These are phyloP conservation scores for Aspergillus felis DNA, from an alignment of 2,329 filamentous ascomycete genomes.

Conservation along the genomic window DNA sequence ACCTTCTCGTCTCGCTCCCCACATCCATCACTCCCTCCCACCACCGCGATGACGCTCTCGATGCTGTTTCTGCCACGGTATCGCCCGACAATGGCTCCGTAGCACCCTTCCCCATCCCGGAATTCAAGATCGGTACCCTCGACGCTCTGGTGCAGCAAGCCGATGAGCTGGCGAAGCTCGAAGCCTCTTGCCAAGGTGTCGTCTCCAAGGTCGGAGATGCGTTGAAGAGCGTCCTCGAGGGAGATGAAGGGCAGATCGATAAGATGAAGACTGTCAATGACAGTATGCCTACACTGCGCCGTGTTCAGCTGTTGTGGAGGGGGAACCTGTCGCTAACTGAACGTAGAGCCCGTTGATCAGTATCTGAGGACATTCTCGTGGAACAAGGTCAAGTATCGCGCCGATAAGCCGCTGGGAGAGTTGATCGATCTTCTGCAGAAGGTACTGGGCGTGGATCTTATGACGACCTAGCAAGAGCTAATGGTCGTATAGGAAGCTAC, in stretches of 20 bases:
- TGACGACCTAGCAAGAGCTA: neutral
- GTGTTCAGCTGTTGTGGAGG: neutral
- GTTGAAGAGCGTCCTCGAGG: constrained; percentile 74
- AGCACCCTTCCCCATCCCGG: constrained; percentile 74
- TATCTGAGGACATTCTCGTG: constrained; percentile 86
- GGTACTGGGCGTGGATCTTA: constrained; percentile 42
- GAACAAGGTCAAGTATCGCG: constrained; percentile 97
- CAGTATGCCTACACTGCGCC: constrained; percentile 54
- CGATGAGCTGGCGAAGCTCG: constrained; percentile 88
- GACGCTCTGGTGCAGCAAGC: constrained; percentile 95
- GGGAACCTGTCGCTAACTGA: constrained; percentile 10
- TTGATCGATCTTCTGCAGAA: constrained; percentile 85
- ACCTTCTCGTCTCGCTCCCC: constrained; percentile 86
- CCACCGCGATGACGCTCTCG: constrained; percentile 76
- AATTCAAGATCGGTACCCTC: constrained; percentile 96
- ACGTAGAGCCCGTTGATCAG: constrained; percentile 84
- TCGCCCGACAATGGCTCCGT: constrained; percentile 71
- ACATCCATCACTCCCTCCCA: constrained; percentile 78
- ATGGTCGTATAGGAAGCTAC: constrained; percentile 64
- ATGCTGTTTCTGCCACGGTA: constrained; percentile 68
- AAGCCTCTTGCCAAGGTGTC: constrained; percentile 71
- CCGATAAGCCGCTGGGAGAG: constrained; percentile 84
- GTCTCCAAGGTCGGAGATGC: constrained; percentile 87
- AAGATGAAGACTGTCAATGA: constrained; percentile 93
- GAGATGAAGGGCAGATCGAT: constrained; percentile 74